Conservation (phyloP, 2,329 filamentous ascomycete species). For the Coniochaeta sp. region DNA sequence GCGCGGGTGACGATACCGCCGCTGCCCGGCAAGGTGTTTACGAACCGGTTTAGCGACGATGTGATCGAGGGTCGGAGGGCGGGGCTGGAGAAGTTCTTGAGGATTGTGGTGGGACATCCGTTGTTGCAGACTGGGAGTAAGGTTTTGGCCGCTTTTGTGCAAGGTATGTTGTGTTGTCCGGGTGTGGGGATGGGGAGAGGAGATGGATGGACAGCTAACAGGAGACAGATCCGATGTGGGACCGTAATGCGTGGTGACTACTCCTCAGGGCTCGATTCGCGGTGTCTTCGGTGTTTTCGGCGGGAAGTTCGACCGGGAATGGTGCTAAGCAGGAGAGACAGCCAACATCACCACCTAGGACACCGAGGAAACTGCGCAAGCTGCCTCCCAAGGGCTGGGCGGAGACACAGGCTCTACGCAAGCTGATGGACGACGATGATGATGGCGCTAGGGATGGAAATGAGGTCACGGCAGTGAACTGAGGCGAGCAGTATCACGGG, state of each 20-base stretch:
- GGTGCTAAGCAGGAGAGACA: conserved; percentile 5
- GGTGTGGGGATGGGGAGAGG: no score
- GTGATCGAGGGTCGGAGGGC: conserved; percentile 93
- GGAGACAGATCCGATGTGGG: conserved; percentile 74
- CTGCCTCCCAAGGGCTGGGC: conserved; percentile 23
- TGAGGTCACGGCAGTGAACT: neutral
- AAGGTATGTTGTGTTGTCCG: conserved; percentile 54
- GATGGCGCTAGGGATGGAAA: neutral
- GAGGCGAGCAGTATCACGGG: neutral
- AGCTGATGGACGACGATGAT: conserved; percentile 11
- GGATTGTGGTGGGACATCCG: conserved; percentile 96
- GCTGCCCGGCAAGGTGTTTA: conserved; percentile 94
- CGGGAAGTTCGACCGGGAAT: neutral
- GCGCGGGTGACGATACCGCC: conserved; percentile 94
- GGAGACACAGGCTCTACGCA: conserved; percentile 20
- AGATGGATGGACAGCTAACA: conserved; percentile 8
- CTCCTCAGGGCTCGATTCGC: conserved; percentile 25
- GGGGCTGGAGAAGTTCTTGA: conserved; percentile 89
- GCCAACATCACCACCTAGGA: conserved; percentile 17
- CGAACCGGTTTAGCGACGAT: conserved; percentile 95
- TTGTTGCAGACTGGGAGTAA: conserved; percentile 96
- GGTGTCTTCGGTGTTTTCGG: conserved; percentile 9
- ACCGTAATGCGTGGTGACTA: conserved; percentile 78
- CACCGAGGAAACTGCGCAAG: conserved; percentile 37
- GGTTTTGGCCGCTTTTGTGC: conserved; percentile 91